Evolutionary conservation across 306 rosid genomes (phyloP).

Genomic region (Rosa lucieae): DNA sequence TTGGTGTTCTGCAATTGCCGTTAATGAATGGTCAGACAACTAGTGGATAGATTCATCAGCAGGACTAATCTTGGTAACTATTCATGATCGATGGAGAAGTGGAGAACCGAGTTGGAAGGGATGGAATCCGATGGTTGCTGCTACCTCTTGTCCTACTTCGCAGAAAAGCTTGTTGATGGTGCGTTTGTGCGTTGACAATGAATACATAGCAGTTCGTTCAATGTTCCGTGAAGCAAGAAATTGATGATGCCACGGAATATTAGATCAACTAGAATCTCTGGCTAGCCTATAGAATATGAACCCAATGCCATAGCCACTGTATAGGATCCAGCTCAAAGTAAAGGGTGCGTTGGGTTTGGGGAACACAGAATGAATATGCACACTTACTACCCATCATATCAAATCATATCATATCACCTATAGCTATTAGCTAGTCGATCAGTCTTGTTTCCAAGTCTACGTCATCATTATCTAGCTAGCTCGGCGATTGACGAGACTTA

Average conservation of each 20-base stretch:
- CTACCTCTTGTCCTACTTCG: not conserved
- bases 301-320: not conserved
- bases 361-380: not conserved
- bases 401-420: not conserved
- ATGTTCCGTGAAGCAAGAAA: not conserved
- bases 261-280: not conserved
- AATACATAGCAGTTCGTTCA: not conserved
- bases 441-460: conserved; percentile 6
- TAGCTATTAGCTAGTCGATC: not conserved
- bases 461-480: conserved; percentile 8
- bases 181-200: not conserved
- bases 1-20: not conserved
- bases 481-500: conserved; percentile 24
- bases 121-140: not conserved
- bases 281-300: not conserved
- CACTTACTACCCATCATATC: not conserved
- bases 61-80: not conserved
- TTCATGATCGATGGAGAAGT: not conserved
- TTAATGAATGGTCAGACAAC: not conserved
- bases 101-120: not conserved
- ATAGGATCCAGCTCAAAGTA: not conserved
- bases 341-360: conserved; percentile 5
- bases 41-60: not conserved
- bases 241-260: not conserved
- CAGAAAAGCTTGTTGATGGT: not conserved